Evolutionary conservation across 331 rosid genomes (phyloP), one percentile per base, ranked within the genome.

Genomic region (Pyrus hybrid): DNA sequence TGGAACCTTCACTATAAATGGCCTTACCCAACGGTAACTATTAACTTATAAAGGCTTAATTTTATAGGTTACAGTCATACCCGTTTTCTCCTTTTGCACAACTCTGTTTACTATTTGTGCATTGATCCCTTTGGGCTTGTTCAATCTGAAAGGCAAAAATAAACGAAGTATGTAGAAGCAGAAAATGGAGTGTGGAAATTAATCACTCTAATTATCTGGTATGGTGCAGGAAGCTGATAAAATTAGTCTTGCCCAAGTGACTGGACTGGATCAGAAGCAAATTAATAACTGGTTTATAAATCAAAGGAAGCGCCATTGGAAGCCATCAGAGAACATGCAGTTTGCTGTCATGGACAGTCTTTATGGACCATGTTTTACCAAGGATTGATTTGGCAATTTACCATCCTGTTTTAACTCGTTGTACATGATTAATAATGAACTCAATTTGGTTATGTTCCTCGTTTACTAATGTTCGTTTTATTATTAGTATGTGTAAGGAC

Each of bases 241-340:
- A 82, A 75, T 87, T 41, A 79, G 79, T 21, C 79, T 92, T 76
- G 92, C 90, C 4, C 88, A 90, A 74, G 68, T 83, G 86, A 92
- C 87, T 14, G 91, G 96, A 20, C 71, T 92, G 53, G 91, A 88
- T 58, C 93, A 78, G 73, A 92, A 92, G 71, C 96, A 92, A 72
- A 81, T 90, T 53, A 90, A 87, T 68, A 90, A 87, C 80, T 92
- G 97, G 97, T 90, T 92, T 72, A 90, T 90, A 74, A 92, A 90
- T 74, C 96, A 90, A 75, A 90, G 97, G 84, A 92, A 92, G 79
- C 91, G 96, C 60, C 97, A 88, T 73, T 92, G 97, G 97, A 90
- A 87, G 74, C 87, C 90, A 64, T 67, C 88, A 0, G 88, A 85
- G 72, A 84, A 79, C 76, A 87, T 92, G 86, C 88, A 85, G n/a